Base-by-base conservation (phyloP, 164 flowering plant genomes). In the Vitis amurensis region DNA sequence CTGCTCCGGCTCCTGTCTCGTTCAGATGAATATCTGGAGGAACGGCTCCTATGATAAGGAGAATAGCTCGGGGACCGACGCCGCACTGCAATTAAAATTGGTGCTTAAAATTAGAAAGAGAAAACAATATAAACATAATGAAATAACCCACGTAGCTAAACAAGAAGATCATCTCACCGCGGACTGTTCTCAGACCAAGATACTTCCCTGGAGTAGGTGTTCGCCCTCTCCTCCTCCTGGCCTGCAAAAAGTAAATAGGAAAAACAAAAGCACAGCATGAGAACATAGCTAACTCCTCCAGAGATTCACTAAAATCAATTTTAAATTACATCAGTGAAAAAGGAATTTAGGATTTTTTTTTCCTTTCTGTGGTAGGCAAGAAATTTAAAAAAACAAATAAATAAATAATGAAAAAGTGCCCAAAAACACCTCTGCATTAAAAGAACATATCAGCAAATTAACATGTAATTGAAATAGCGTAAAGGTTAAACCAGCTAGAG, bases 121-220 rank as follows among this genome's bases (percentile, higher is more conserved):
- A 12, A n/a, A 52, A 11, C 10, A 15, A 9, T 47, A 17, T 10
- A 3, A 17, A 27, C 5, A 49, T 4, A 52, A 11, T 16, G 55
- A 17, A n/a, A 9, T 11, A 15, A 9, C 56, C 23, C 29, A 0
- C 11, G 8, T 1, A 14, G 31, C 11, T 50, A 47, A 50, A 13
- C 12, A 51, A 14, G 11, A 3, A 15, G 55, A 12, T 2, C 19
- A 73, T 44, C 85, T 61, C 74, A 91, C 99, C 89, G n/a, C 72
- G 82, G 29, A 73, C 57, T 6, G 83, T 79, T 73, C 74, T 89
- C 79, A 87, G 55, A 50, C 96, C 98, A 63, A 95, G 89, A 65
- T 93, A 95, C 69, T 80, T 79, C 65, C 98, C 97, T 9, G 96
- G 98, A 31, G 99, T 95, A 9, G 97, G 98, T 17, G 98, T 93